A percentile compares a stretch with the other conserved stretches of the same genome.
phyloP scores from a whole-genome alignment of 75 land plant species.

The Pinus taeda region DNA sequence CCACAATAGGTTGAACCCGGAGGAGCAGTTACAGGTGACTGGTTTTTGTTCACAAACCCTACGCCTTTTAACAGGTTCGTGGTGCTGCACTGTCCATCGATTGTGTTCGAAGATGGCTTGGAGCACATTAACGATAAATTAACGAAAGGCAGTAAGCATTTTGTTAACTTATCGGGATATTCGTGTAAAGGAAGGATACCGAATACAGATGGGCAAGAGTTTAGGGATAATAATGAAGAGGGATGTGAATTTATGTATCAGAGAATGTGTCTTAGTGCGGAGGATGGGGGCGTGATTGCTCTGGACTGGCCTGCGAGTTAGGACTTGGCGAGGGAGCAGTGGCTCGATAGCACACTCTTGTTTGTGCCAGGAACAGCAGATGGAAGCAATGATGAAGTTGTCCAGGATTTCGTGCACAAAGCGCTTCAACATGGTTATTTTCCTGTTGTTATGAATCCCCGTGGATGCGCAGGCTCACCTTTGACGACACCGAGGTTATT shows the following conservation, averaged over 20 bases:
- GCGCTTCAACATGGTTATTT: slow-evolving; percentile 62
- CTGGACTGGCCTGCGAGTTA: slow-evolving; percentile 93
- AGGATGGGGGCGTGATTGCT: slow-evolving; percentile 86
- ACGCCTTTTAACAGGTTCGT: slow-evolving; percentile 90
- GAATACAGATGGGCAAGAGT: slow-evolving; percentile 3
- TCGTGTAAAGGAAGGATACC: slow-evolving; percentile 6
- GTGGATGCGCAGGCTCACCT: slow-evolving; percentile 96
- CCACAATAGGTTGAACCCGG: too few relatives aligned
- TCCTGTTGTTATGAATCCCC: slow-evolving; percentile 92
- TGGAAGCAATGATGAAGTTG: slow-evolving; percentile 65
- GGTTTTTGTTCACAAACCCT: slow-evolving; percentile 72
- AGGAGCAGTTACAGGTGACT: slow-evolving; percentile 18
- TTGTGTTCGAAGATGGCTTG: slow-evolving; percentile 36
- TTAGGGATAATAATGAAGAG: slow-evolving; percentile 6
- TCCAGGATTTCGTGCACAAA: slow-evolving; percentile 49
- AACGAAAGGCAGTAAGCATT: slow-evolving; percentile 44
- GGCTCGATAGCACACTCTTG: slow-evolving; percentile 78
- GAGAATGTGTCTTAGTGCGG: slow-evolving; percentile 64
- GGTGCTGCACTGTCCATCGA: slow-evolving; percentile 79
- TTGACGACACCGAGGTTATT: slow-evolving; percentile 92
- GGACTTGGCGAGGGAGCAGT: slow-evolving; percentile 71
- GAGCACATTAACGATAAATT: slow-evolving; percentile 46
- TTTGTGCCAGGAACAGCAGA: slow-evolving; percentile 81
- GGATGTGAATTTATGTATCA: slow-evolving; percentile 38
- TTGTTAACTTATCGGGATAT: slow-evolving; percentile 29